These are phyloP conservation scores for Aspergillus conjunctus DNA, from an alignment of 495 filamentous ascomycete genomes.

Conservation along the genomic window DNA sequence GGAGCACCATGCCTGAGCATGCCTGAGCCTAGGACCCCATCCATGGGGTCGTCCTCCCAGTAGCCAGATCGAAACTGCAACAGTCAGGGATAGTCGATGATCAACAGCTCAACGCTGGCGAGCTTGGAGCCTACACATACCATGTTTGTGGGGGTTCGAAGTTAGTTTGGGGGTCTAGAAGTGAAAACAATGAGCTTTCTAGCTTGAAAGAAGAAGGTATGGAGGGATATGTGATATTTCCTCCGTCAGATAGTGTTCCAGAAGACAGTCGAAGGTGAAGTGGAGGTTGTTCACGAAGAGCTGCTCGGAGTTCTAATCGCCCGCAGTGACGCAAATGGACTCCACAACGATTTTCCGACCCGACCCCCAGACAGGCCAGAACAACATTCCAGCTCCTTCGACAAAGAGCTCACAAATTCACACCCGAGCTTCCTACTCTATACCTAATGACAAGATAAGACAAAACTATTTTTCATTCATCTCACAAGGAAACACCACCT, in stretches of 20 bases:
- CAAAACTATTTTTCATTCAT: neutral
- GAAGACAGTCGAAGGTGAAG: constrained; percentile 3
- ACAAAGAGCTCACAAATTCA: neutral
- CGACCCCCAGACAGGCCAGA: constrained; percentile 42
- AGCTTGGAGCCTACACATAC: constrained; percentile 23
- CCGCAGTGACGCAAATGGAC: constrained; percentile 46
- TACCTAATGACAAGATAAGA: neutral
- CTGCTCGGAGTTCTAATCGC: constrained; percentile 23
- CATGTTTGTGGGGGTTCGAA: constrained; percentile 26
- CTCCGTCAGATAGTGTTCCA: neutral
- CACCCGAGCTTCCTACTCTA: neutral
- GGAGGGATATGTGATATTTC: neutral
- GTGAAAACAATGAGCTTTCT: neutral
- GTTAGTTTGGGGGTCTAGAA: neutral
- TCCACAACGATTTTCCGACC: constrained; percentile 51
- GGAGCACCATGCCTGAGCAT: constrained; percentile 45
- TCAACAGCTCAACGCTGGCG: neutral
- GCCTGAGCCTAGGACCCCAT: constrained; percentile 44
- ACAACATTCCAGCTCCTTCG: neutral
- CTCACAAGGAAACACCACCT: neutral
- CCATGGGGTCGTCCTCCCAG: constrained; percentile 61
- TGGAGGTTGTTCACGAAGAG: constrained; percentile 7
- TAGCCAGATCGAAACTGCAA: constrained; percentile 55
- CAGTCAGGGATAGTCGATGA: constrained; percentile 23
- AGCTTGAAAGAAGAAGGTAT: neutral